Conservation (phyloP, 2,329 filamentous ascomycete genomes). For the Penicillium sp. region DNA sequence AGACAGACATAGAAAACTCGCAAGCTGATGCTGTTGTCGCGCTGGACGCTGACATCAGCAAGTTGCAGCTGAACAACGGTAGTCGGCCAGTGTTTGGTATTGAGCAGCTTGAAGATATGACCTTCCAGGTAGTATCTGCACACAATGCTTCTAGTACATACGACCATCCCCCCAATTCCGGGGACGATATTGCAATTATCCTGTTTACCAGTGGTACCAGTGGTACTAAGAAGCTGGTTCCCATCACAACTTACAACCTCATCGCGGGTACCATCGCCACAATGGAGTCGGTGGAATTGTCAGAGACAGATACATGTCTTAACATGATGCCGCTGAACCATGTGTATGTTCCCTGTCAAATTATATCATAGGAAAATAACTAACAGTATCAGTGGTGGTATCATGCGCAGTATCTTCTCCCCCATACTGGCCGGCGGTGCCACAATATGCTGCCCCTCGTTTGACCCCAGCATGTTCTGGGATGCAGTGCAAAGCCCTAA, state of each 20-base stretch:
- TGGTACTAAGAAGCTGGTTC: conserved; percentile 60
- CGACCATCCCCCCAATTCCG: conserved; percentile 41
- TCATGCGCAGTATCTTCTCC: conserved; percentile 57
- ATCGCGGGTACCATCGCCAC: conserved; percentile 54
- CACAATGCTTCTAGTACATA: background rate
- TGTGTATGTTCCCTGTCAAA: conserved; percentile 42
- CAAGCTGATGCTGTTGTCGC: conserved; percentile 51
- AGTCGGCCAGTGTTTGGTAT: conserved; percentile 18
- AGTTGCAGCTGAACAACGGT: conserved; percentile 13
- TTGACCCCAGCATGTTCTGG: conserved; percentile 59
- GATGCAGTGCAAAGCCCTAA: conserved; percentile 50
- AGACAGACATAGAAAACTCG: conserved; percentile 51
- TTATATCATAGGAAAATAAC: background rate
- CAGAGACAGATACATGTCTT: conserved; percentile 50
- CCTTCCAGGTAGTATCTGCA: conserved; percentile 29
- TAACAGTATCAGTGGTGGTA: conserved; percentile 45
- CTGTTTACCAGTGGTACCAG: conserved; percentile 60
- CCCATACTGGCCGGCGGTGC: conserved; percentile 56
- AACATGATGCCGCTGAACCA: conserved; percentile 64
- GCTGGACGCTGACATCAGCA: conserved; percentile 32
- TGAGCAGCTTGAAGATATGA: conserved; percentile 37
- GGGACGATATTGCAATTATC: conserved; percentile 52
- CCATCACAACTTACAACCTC: conserved; percentile 53
- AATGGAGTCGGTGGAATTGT: conserved; percentile 55
- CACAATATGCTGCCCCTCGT: conserved; percentile 55